Evolutionary conservation across 305 asterid species (phyloP).

Genomic region (Solanum chacoense): DNA sequence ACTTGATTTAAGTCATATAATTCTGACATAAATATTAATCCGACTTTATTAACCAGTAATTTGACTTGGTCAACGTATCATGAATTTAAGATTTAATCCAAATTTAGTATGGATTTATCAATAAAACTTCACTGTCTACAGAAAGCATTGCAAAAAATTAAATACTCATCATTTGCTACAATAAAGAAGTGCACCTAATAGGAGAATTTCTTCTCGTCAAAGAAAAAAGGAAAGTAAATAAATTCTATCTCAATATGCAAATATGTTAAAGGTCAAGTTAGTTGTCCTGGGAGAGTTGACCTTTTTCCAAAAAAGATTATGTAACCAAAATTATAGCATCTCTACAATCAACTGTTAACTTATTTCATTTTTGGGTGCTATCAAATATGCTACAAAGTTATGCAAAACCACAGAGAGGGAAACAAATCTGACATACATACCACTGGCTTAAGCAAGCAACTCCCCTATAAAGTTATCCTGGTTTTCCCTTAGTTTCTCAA

Average conservation of each 20-base stretch:
- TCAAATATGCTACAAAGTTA: background rate
- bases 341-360: background rate
- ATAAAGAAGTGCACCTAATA: background rate
- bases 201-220: background rate
- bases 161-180: background rate
- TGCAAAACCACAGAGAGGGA: background rate
- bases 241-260: background rate
- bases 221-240: background rate
- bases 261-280: background rate
- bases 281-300: background rate
- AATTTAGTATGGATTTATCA: no score
- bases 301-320: background rate
- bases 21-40: no score
- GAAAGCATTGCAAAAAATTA: background rate
- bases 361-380: background rate
- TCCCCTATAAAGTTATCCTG: conserved; percentile 56
- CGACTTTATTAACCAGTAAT: no score
- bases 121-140: no score
- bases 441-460: conserved; percentile 74
- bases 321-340: background rate
- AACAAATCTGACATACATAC: conserved; percentile 20
- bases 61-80: no score
- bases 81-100: no score
- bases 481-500: conserved; percentile 54
- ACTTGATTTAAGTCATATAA: no score